These are phyloP conservation scores for Eucalyptus caleyi DNA, from an alignment of 345 rosid species.

Conservation along the genomic window DNA sequence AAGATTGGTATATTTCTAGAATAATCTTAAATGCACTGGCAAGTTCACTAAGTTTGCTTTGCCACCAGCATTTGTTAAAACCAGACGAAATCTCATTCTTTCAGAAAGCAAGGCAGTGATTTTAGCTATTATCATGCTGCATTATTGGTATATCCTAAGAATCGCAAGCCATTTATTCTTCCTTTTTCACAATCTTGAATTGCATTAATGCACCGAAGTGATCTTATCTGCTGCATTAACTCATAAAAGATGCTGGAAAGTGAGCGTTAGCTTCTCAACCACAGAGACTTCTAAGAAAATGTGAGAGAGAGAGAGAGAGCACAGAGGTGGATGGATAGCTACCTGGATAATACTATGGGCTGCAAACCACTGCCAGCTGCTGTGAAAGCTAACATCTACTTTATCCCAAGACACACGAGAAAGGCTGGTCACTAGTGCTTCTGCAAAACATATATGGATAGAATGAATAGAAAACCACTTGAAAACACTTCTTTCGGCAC, in stretches of 20 bases:
- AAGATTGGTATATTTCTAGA: not conserved
- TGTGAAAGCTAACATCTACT: constrained; percentile 86
- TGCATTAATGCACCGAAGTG: not conserved
- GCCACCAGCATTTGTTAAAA: not conserved
- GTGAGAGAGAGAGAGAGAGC: not conserved
- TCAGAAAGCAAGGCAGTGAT: not conserved
- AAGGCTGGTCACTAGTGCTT: constrained; percentile 65
- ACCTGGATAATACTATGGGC: constrained; percentile 99
- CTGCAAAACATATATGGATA: constrained; percentile 24
- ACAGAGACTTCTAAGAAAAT: not conserved
- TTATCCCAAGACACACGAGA: constrained; percentile 94
- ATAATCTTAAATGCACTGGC: not conserved
- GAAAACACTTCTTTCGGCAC: not conserved
- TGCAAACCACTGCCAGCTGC: constrained; percentile 69
- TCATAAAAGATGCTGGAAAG: not conserved
- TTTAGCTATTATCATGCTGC: not conserved
- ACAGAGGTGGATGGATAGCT: not conserved
- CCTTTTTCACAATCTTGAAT: not conserved
- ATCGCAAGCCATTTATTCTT: not conserved
- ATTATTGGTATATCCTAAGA: not conserved
- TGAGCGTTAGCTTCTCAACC: not conserved
- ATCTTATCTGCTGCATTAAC: not conserved
- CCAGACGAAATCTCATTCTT: not conserved
- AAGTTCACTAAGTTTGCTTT: not conserved
- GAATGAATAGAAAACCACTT: not conserved